phyloP scores from a whole-genome alignment of 495 filamentous ascomycete genomes.

The Aspergillus olivimuriae region DNA sequence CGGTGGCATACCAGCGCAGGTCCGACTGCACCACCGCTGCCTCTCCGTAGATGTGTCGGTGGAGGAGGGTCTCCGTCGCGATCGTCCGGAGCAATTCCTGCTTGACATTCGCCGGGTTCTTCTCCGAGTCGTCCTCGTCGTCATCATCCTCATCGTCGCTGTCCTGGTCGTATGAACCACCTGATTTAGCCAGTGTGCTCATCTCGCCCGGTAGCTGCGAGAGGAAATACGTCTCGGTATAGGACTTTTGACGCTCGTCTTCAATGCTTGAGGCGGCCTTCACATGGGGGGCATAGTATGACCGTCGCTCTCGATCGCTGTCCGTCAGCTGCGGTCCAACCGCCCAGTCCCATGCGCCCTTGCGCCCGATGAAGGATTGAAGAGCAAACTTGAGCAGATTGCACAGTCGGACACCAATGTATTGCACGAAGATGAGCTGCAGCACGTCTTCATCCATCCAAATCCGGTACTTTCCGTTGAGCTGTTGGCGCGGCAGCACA shows the following conservation, averaged over 20 bases:
- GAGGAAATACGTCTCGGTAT: conserved; percentile 35
- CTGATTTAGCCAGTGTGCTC: conserved; percentile 7
- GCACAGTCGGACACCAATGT: conserved; percentile 50
- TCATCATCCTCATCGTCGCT: conserved; percentile 12
- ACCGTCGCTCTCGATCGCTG: conserved; percentile 15
- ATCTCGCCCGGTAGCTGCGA: conserved; percentile 28
- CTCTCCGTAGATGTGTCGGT: conserved; percentile 42
- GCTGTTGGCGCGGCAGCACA: conserved; percentile 42
- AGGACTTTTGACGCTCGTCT: conserved; percentile 17
- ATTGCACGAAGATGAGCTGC: conserved; percentile 56
- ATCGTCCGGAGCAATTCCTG: conserved; percentile 51
- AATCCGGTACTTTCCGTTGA: conserved; percentile 49
- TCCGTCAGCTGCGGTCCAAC: conserved; percentile 13
- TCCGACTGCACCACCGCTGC: conserved; percentile 50
- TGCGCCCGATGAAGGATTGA: conserved; percentile 28
- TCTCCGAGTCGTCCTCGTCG: conserved; percentile 3
- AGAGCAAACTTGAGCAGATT: conserved; percentile 44
- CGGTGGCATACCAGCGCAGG: conserved; percentile 43
- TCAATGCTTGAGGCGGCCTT: no score
- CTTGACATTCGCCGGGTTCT: conserved; percentile 40
- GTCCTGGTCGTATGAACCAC: conserved; percentile 8
- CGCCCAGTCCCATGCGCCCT: conserved; percentile 38
- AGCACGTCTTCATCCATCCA: conserved; percentile 57
- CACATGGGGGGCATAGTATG: conserved; percentile 24
- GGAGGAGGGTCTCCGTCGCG: conserved; percentile 48